Evolutionary conservation across 352 stramenopile genomes (phyloP), one percentile per base, ranked within the genome.

Genomic region (Phytopythium oedochilum): DNA sequence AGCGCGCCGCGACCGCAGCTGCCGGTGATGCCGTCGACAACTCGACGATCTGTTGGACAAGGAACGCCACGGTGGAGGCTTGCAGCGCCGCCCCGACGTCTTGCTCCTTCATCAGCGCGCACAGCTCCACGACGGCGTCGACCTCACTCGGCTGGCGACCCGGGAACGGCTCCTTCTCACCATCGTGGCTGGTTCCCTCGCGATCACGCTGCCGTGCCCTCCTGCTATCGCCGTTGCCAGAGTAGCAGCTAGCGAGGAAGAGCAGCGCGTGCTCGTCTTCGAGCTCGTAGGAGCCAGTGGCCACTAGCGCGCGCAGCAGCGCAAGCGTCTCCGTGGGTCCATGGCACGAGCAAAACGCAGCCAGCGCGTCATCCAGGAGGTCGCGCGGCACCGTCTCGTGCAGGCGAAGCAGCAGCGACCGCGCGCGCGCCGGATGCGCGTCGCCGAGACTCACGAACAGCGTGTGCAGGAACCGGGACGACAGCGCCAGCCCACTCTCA

Each of bases 191-290:
- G 11, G 9, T 26, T 17, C 10, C 8, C 12, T 53, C 28, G 9
- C 9, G 17, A 39, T 52, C 29, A n/a, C 15, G 28, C n/a, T 40
- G 8, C 3, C 18, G 3, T 17, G 46, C 6, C 29, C 46, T 39
- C 28, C 20, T 25, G 28, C 3, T 29, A 26, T 18, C 10, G 18
- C 45, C 45, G 10, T 11, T 35, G 14, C 28, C 14, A 5, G 53
- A 48, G 34, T 68, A 73, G 48, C 66, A 69, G 44, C 74, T 86
- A 5, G 79, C 66, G 8, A 90, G 67, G 55, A 90, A 87, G 47
- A 85, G 71, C 53, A 88, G 61, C 3, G 84, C 49, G 15, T 88
- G 73, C 2, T 86, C 66, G 49, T 90, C 77, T 5, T 64, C 70
- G 0, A 90, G 48, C 45, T 68, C 61, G 29, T 59, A 60, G 9